Conservation (phyloP, 73 alveolate species). For the Paramecium octaurelia region DNA sequence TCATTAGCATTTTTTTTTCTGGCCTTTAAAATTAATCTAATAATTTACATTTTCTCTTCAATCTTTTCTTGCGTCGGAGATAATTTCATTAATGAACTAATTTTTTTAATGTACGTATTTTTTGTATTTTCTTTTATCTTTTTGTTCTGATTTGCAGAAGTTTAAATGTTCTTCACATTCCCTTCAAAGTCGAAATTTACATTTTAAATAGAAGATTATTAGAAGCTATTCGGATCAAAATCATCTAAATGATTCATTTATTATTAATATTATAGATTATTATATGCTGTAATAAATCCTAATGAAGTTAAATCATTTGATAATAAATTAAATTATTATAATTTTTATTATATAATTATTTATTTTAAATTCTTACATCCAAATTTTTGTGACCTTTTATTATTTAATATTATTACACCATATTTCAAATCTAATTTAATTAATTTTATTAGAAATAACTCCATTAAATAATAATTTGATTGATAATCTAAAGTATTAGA, state of each 20-base stretch:
- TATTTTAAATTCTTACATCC: neutral
- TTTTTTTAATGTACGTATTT: neutral
- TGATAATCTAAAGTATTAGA: neutral
- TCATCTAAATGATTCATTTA: neutral
- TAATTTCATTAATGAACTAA: neutral
- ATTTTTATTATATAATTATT: neutral
- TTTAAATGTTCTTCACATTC: neutral
- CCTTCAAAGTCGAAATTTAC: neutral
- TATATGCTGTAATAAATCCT: slow-evolving; percentile 14
- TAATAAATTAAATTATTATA: neutral
- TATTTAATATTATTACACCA: neutral
- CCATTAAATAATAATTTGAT: neutral
- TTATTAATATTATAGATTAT: neutral
- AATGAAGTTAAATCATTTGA: neutral
- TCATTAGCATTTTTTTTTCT: neutral
- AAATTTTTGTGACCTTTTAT: neutral
- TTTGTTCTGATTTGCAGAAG: neutral
- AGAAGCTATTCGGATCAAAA: neutral
- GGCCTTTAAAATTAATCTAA: neutral
- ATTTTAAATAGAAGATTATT: neutral
- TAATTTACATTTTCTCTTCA: neutral
- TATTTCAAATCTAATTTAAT: neutral
- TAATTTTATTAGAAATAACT: neutral
- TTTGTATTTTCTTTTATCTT: neutral
- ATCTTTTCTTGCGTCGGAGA: neutral